Evolutionary conservation across 768 basidiomycete genomes (phyloP).

Genomic region (Leucosporidium yakuticum): DNA sequence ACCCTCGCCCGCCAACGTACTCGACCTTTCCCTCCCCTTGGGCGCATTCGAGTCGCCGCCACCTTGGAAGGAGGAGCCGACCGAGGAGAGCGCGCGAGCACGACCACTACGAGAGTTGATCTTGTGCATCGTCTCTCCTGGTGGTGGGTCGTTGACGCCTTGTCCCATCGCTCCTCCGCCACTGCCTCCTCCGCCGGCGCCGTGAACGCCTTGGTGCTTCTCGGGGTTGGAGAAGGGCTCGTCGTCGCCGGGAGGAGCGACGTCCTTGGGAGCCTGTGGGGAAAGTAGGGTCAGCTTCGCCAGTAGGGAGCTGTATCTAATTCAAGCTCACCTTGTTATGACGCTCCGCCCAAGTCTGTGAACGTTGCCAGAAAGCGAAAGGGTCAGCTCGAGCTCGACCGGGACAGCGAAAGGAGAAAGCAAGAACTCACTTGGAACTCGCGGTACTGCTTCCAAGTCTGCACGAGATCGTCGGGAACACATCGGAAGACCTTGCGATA

Average conservation of each 20-base stretch:
- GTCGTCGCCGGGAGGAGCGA: constrained; percentile 40
- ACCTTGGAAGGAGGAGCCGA: too few species aligned
- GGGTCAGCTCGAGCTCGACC: neutral
- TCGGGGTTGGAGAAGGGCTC: constrained; percentile 41
- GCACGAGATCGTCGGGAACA: constrained; percentile 83
- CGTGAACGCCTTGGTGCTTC: constrained; percentile 42
- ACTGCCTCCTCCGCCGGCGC: constrained; percentile 45
- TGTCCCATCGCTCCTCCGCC: constrained; percentile 44
- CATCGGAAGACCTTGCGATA: constrained; percentile 92
- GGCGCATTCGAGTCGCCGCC: neutral
- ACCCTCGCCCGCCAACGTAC: constrained; percentile 10
- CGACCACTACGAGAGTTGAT: constrained; percentile 18
- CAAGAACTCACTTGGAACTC: constrained; percentile 42
- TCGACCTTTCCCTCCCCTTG: neutral
- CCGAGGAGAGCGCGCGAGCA: constrained; percentile 2
- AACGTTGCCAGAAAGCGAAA: neutral
- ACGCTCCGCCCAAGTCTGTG: constrained; percentile 63
- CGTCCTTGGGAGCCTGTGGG: constrained; percentile 38
- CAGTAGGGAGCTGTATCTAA: neutral
- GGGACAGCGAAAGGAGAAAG: too few species aligned
- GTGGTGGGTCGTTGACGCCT: constrained; percentile 20
- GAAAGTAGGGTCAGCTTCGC: neutral
- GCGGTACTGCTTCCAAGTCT: constrained; percentile 81
- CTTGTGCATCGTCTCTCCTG: constrained; percentile 23
- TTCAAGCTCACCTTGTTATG: constrained; percentile 32